Evolutionary conservation across 2,329 filamentous ascomycete genomes (phyloP), one percentile per base, ranked within the genome.

Genomic region (Ambrosiella cleistominuta): DNA sequence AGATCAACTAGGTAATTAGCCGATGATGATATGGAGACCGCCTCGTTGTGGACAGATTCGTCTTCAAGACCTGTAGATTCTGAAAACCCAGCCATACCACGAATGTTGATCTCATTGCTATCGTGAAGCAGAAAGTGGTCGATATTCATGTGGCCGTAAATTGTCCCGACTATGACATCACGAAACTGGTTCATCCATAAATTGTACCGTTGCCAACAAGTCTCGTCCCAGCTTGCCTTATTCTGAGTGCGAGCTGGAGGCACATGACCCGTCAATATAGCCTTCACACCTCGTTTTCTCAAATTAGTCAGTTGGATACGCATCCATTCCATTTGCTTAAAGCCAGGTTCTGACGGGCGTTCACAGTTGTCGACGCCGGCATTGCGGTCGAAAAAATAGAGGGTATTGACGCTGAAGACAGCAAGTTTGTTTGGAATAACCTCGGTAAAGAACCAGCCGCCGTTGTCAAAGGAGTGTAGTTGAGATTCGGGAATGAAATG

Each of bases 111-210:
- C 0, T 95, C 79, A 45, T 85, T 76, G 59, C 82, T 87, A 67
- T 97, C 91, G 65, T 95, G 88, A 13, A 98, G 72, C 66, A 97
- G 79, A 70, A 98, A 98, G 69, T 98, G 93, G 65, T 98, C 93
- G 63, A 96, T 86, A 66, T 98, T 98, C 93, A 98, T 97, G 68
- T 98, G 93, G 1, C 91, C 93, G 66, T 86, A 98, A 5, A 95
- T 66, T 35, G 81, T 82, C 11, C 80, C 82, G 17, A 90, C 77
- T 17, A 98, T 77, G 42, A 98, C 84, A 68, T 98, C 93, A 39
- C 93, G 85, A 69, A 89, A 98, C 68, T 94, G 88, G 64, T 82
- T 79, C 65, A 91, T 72, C 88, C 90, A 97, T 3, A 97, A 72
- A 0, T 88, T 86, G 70, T 95, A 98, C 68, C 95, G 96, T 68